A percentile compares a stretch with the other conserved stretches of the same genome.
These are phyloP conservation scores for Stevia rebaudiana DNA, from an alignment of 140 eudicot genomes.

Conservation along the genomic window DNA sequence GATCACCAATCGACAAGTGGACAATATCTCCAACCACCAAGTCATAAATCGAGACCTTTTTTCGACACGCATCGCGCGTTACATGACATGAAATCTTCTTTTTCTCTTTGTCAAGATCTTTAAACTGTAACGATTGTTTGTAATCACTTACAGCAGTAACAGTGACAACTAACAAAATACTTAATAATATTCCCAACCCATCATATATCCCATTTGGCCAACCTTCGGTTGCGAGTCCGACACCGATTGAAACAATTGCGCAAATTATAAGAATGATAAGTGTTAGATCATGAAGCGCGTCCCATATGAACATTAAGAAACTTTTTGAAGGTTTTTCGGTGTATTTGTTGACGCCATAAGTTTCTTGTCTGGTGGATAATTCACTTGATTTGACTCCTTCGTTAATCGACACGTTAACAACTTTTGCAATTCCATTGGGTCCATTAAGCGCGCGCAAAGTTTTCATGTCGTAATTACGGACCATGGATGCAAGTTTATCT, in stretches of 20 bases:
- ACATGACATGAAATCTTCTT: slow-evolving; percentile 76
- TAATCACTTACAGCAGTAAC: slow-evolving; percentile 95
- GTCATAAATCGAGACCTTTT: slow-evolving; percentile 75
- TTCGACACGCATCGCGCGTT: slow-evolving; percentile 63
- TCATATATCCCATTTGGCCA: slow-evolving; percentile 81
- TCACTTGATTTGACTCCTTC: slow-evolving; percentile 65
- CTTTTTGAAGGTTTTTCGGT: slow-evolving; percentile 84
- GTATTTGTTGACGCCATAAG: slow-evolving; percentile 62
- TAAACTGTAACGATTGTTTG: slow-evolving; percentile 80
- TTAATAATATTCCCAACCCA: slow-evolving; percentile 73
- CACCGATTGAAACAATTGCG: slow-evolving; percentile 89
- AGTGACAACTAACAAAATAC: slow-evolving; percentile 70
- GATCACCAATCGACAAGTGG: slow-evolving; percentile 73
- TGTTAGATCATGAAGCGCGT: slow-evolving; percentile 80
- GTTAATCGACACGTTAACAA: slow-evolving; percentile 43
- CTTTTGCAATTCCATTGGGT: slow-evolving; percentile 57
- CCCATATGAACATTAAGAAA: slow-evolving; percentile 80
- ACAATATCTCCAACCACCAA: slow-evolving; percentile 92
- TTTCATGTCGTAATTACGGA: slow-evolving; percentile 55
- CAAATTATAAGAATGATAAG: slow-evolving; percentile 83
- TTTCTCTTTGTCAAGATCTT: slow-evolving; percentile 87
- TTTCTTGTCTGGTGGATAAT: slow-evolving; percentile 46
- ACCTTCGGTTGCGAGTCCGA: slow-evolving; percentile 92
- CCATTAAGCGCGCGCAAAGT: slow-evolving; percentile 45
- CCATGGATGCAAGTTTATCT: slow-evolving; percentile 68